Percentiles rank a stretch among this genome's conserved stretches.
These are phyloP conservation scores for Paraconiothyrium sp. DNA, from an alignment of 2,329 filamentous ascomycete species.

Conservation along the genomic window DNA sequence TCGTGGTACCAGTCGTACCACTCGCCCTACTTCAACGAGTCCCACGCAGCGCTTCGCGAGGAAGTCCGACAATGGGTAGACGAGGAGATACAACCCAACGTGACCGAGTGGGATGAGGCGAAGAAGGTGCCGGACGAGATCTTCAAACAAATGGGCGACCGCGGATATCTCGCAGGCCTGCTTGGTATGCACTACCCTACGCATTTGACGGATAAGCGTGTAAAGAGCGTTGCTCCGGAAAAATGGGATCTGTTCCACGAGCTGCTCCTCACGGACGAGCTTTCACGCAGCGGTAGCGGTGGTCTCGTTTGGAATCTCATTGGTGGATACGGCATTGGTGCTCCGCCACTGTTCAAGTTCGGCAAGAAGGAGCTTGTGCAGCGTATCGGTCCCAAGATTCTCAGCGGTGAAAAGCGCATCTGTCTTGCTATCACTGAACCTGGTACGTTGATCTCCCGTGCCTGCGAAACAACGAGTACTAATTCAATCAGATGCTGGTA, in stretches of 20 bases:
- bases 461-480: constrained; percentile 9
- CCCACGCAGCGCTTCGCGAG: constrained; percentile 87
- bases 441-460: constrained; percentile 32
- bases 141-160: constrained; percentile 94
- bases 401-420: constrained; percentile 94
- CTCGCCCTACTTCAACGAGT: constrained; percentile 95
- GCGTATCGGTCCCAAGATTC: constrained; percentile 85
- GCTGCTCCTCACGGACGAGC: constrained; percentile 92
- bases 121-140: constrained; percentile 87
- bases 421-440: constrained; percentile 96
- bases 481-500: constrained; percentile 77
- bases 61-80: constrained; percentile 95
- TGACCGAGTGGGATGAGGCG: constrained; percentile 96
- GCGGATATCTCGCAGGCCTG: constrained; percentile 92
- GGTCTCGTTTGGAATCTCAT: constrained; percentile 97
- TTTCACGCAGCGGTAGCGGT: constrained; percentile 87
- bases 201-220: constrained; percentile 74
- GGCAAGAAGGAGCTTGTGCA: constrained; percentile 86
- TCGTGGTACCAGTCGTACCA: constrained; percentile 96
- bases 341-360: constrained; percentile 90
- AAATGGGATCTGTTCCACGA: constrained; percentile 99
- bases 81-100: constrained; percentile 85
- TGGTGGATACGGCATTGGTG: constrained; percentile 95
- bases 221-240: constrained; percentile 82
- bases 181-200: constrained; percentile 84